These are phyloP conservation scores for Geosmithia putterillii DNA, from an alignment of 2,329 filamentous ascomycete genomes.

Conservation along the genomic window DNA sequence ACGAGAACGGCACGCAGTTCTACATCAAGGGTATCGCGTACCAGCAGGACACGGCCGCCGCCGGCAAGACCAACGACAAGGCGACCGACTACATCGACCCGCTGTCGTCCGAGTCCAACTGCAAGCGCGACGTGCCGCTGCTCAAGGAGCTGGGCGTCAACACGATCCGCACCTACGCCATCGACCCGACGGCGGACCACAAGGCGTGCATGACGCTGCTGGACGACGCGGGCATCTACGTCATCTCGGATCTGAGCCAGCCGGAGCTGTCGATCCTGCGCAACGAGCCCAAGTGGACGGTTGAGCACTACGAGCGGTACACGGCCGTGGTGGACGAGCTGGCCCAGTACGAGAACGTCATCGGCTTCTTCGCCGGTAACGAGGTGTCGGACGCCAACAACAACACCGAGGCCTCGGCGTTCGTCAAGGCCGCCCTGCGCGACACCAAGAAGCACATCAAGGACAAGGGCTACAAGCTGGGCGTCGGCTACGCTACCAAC, in stretches of 20 bases:
- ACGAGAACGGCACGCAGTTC: conserved; percentile 54
- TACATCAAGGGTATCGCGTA: conserved; percentile 93
- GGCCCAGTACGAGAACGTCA: conserved; percentile 73
- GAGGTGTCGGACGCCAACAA: conserved; percentile 83
- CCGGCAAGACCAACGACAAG: conserved; percentile 30
- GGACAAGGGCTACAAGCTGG: conserved; percentile 66
- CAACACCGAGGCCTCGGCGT: conserved; percentile 86
- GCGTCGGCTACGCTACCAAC: conserved; percentile 92
- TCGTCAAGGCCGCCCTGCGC: conserved; percentile 93
- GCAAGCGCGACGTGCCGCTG: conserved; percentile 77
- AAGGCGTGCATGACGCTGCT: conserved; percentile 74
- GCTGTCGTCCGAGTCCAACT: conserved; percentile 57
- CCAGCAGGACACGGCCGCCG: conserved; percentile 63
- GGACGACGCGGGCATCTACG: conserved; percentile 80
- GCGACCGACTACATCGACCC: conserved; percentile 61
- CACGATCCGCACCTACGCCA: conserved; percentile 87
- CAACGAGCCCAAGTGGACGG: conserved; percentile 65
- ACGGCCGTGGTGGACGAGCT: conserved; percentile 72
- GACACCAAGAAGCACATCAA: conserved; percentile 94
- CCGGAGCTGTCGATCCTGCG: conserved; percentile 78
- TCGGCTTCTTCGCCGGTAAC: conserved; percentile 98
- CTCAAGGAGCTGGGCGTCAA: conserved; percentile 75
- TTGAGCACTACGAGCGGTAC: conserved; percentile 69
- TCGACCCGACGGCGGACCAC: conserved; percentile 72
- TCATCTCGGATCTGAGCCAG: conserved; percentile 81